Conservation (phyloP, 1,284 basidiomycete species). For the Sporisorium sorghi region DNA sequence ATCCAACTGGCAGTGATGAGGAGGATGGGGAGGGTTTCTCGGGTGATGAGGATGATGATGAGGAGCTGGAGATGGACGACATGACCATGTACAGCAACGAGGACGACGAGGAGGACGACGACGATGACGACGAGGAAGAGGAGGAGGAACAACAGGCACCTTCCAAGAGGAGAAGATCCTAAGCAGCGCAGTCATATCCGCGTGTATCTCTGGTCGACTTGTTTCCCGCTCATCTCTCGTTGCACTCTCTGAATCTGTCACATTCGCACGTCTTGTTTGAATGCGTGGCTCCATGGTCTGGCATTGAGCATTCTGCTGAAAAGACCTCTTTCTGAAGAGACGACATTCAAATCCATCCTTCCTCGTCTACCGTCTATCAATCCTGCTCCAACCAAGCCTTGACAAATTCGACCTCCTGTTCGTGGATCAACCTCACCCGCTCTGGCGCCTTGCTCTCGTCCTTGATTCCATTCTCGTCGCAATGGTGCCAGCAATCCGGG, state of each 20-base stretch:
- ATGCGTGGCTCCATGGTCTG: not conserved
- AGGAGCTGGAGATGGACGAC: constrained; percentile 13
- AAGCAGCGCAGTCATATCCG: not conserved
- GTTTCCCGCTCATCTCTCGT: not conserved
- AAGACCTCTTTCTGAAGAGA: not conserved
- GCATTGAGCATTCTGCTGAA: not conserved
- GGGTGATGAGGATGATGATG: constrained; percentile 34
- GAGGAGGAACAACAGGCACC: constrained; percentile 39
- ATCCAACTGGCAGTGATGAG: constrained; percentile 47
- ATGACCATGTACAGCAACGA: constrained; percentile 11
- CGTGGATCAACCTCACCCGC: constrained; percentile 83
- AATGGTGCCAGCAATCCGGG: constrained; percentile 71
- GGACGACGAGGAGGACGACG: constrained; percentile 45
- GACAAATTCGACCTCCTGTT: constrained; percentile 84
- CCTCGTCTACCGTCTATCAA: constrained; percentile 3
- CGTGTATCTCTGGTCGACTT: not conserved
- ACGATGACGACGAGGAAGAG: constrained; percentile 31
- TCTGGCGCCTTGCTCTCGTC: constrained; percentile 75
- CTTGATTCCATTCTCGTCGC: constrained; percentile 56
- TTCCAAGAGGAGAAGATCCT: constrained; percentile 32
- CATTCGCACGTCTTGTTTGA: constrained; percentile 3
- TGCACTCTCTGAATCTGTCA: constrained; percentile 1
- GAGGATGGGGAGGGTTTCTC: constrained; percentile 18
- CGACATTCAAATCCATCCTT: not conserved
- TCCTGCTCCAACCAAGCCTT: constrained; percentile 80